Percentiles rank a stretch among this genome's conserved stretches.
phyloP scores from a whole-genome alignment of 768 basidiomycete species.

The Cantharellus cinnabarinus region DNA sequence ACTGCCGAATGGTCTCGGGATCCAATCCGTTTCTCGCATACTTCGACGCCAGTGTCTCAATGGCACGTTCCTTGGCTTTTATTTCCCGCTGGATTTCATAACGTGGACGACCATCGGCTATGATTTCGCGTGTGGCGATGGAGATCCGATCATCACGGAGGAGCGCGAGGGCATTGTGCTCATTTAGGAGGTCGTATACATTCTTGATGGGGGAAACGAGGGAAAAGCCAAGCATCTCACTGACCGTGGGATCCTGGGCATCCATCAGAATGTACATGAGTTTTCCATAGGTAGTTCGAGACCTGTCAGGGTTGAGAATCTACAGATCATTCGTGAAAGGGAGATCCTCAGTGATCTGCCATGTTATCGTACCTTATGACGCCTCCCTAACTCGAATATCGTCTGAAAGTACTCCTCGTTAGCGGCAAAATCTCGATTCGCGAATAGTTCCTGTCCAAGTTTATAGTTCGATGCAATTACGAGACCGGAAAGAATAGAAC shows the following conservation, averaged over 20 bases:
- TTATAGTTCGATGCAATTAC: conserved; percentile 73
- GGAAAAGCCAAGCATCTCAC: conserved; percentile 57
- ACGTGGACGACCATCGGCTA: conserved; percentile 44
- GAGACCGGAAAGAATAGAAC: conserved; percentile 71
- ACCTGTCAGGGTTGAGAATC: conserved; percentile 85
- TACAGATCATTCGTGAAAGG: background rate
- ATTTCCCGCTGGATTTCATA: conserved; percentile 74
- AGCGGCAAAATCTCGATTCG: conserved; percentile 58
- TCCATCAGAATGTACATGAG: conserved; percentile 33
- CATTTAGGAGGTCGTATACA: conserved; percentile 46
- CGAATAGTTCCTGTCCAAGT: conserved; percentile 68
- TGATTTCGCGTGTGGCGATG: conserved; percentile 64
- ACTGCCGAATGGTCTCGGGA: conserved; percentile 43
- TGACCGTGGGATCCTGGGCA: conserved; percentile 66
- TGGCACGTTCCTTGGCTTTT: conserved; percentile 65
- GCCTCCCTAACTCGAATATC: conserved; percentile 52
- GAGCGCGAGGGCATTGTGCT: conserved; percentile 39
- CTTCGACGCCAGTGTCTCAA: conserved; percentile 42
- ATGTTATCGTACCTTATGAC: conserved; percentile 3
- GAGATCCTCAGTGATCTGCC: no score
- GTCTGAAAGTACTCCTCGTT: conserved; percentile 65
- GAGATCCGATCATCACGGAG: conserved; percentile 60
- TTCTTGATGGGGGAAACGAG: conserved; percentile 63
- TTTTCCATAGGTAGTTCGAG: conserved; percentile 78
- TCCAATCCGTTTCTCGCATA: conserved; percentile 21